These are phyloP conservation scores for Pontederia crassipes DNA, from an alignment of 176 grass and related monocot genomes.

Conservation along the genomic window DNA sequence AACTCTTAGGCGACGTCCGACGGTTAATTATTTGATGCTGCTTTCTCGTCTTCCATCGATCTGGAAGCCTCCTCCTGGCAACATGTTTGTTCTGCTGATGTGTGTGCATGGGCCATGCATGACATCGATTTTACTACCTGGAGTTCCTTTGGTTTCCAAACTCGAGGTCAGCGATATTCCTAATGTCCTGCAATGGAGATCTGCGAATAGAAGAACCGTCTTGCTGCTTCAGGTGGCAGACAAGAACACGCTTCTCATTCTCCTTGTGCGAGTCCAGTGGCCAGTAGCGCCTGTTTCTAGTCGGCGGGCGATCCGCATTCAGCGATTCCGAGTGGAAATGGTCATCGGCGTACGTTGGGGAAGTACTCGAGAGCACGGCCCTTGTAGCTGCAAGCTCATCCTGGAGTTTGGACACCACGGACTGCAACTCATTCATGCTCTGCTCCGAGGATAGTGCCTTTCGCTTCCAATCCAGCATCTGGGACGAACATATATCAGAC, in stretches of 20 bases:
- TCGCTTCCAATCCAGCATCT: conserved; percentile 78
- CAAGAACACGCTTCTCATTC: conserved; percentile 66
- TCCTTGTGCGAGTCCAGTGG: conserved; percentile 34
- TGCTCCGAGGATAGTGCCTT: conserved; percentile 39
- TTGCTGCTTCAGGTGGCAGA: conserved; percentile 63
- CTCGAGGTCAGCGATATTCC: conserved; percentile 30
- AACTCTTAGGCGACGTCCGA: no score
- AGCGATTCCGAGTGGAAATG: conserved; percentile 33
- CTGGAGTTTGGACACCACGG: conserved; percentile 48
- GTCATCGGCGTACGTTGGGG: conserved; percentile 11
- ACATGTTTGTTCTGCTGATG: no score
- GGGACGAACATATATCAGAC: background rate
- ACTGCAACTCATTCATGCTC: conserved; percentile 39
- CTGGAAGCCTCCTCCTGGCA: no score
- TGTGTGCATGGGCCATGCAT: no score
- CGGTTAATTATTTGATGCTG: no score
- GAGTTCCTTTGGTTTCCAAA: no score
- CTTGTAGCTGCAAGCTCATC: conserved; percentile 45
- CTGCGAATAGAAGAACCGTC: conserved; percentile 19
- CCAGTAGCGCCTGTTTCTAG: conserved; percentile 19
- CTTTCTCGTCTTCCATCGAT: no score
- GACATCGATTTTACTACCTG: no score
- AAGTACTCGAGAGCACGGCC: conserved; percentile 19
- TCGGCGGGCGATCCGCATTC: conserved; percentile 29
- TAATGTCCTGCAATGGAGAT: conserved; percentile 54